Conservation (phyloP, 108 stramenopile genomes). For the Asterionellopsis glacialis region DNA sequence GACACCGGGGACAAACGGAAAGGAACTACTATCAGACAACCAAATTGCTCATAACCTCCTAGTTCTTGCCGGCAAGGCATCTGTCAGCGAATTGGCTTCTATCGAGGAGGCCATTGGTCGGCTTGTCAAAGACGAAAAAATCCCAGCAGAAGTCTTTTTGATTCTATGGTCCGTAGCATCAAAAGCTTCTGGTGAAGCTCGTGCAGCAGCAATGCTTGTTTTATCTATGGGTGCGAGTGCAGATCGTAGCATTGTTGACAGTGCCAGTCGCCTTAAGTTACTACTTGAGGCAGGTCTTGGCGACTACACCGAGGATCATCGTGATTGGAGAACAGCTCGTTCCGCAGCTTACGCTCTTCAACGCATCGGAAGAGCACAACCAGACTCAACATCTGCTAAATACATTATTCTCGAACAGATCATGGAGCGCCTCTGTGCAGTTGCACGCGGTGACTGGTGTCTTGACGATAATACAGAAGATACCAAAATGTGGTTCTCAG, state of each 20-base stretch:
- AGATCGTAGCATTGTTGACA: constrained; percentile 82
- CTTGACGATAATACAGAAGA: constrained; percentile 53
- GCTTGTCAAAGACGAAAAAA: constrained; percentile 70
- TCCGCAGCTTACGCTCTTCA: constrained; percentile 81
- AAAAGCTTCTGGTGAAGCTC: constrained; percentile 41
- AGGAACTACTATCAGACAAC: constrained; percentile 58
- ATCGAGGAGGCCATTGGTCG: constrained; percentile 91
- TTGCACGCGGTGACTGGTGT: constrained; percentile 87
- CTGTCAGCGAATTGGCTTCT: constrained; percentile 84
- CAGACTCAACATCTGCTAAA: constrained; percentile 63
- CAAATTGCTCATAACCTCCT: constrained; percentile 88
- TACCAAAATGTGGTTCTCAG: constrained; percentile 84
- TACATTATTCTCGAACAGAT: constrained; percentile 72
- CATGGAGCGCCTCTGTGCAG: constrained; percentile 64
- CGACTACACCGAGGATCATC: constrained; percentile 66
- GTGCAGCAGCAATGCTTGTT: constrained; percentile 78
- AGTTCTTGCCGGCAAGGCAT: constrained; percentile 62
- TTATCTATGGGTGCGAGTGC: constrained; percentile 89
- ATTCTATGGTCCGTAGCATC: constrained; percentile 75
- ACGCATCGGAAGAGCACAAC: constrained; percentile 56
- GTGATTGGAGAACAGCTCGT: constrained; percentile 74
- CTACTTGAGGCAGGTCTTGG: constrained; percentile 77
- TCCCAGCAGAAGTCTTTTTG: constrained; percentile 78
- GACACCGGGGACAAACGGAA: constrained; percentile 74
- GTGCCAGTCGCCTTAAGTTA: constrained; percentile 71